phyloP scores from a whole-genome alignment of 768 basidiomycete species.

The Leccinellum albellum region DNA sequence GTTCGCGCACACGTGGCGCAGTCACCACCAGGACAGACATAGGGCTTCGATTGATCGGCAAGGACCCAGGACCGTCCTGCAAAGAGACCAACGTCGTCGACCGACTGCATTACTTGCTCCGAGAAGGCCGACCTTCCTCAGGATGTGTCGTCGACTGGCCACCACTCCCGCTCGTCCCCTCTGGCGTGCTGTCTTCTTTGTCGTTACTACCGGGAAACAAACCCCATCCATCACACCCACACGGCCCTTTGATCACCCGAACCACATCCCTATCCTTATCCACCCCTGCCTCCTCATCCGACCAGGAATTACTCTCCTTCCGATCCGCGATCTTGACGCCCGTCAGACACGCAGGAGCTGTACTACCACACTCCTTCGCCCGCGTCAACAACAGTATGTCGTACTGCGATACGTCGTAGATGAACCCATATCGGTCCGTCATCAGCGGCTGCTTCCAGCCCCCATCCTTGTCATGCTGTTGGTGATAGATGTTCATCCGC shows the following conservation, averaged over 20 bases:
- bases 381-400: slow-evolving; percentile 74
- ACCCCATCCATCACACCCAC: slow-evolving; percentile 38
- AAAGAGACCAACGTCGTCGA: slow-evolving; percentile 34
- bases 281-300: slow-evolving; percentile 54
- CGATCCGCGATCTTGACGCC: slow-evolving; percentile 86
- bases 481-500: slow-evolving; percentile 47
- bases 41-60: slow-evolving; percentile 12
- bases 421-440: slow-evolving; percentile 88
- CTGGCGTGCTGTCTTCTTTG: slow-evolving; percentile 2
- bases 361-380: slow-evolving; percentile 66
- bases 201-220: background rate
- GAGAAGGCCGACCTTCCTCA: slow-evolving; percentile 30
- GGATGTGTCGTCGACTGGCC: slow-evolving; percentile 10
- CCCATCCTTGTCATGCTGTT: slow-evolving; percentile 45
- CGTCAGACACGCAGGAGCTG: slow-evolving; percentile 80
- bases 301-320: slow-evolving; percentile 75
- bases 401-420: slow-evolving; percentile 81
- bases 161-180: slow-evolving; percentile 6
- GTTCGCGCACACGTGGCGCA: slow-evolving; percentile 65
- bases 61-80: slow-evolving; percentile 7
- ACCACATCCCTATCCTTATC: slow-evolving; percentile 18
- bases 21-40: slow-evolving; percentile 60
- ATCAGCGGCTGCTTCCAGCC: slow-evolving; percentile 48
- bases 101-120: slow-evolving; percentile 40
- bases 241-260: slow-evolving; percentile 38